Evolutionary conservation across 2,329 filamentous ascomycete species (phyloP), one percentile per base, ranked within the genome.

Genomic region (Endocalyx cinctus): DNA sequence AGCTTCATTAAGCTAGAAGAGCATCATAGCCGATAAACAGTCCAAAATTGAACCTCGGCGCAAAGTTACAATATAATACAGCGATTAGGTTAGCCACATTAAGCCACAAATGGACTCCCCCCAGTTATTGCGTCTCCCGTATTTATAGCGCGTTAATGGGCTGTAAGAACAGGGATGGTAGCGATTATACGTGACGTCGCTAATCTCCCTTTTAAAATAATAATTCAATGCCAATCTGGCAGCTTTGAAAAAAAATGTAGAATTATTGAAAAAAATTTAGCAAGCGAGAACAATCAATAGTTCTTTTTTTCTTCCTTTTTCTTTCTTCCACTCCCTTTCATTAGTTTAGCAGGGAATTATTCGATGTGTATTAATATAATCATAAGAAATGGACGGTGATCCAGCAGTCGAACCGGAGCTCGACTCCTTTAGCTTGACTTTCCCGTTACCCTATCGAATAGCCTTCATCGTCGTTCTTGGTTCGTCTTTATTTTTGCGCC

Each of bases 361-460:
- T 50, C 45, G 36, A 49, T 43, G 47, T 37, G 29, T 27, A 20
- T 26, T 33, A 35, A 17, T 31, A 43, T 34, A 27, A 33, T 33
- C 34, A 29, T 30, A 17, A 35, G 51, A 57, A 56, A 86, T 86
- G 82, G 82, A 86, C 65, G 81, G 78, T 66, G 82, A 86, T 67
- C 77, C 79, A 41, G 75, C 77, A 50, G 79, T 84, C 50, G 81
- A 84, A 64, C 59, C 70, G 41, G 63, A 70, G 64, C 77, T 94
- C 62, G 89, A 96, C 72, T 74, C 78, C 61, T 92, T 96, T 71
- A 89, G 85, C 73, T 70, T 86, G 56, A 72, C 84, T 43, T 82
- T 97, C 46, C 92, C 90, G 33, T 71, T 97, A 41, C 90, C 92
- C 27, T 95, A 90, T 60, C 82, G 90, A 47, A 79, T 96, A 38